phyloP scores from a whole-genome alignment of 257 asterid genomes.

The Scutellaria barbata region DNA sequence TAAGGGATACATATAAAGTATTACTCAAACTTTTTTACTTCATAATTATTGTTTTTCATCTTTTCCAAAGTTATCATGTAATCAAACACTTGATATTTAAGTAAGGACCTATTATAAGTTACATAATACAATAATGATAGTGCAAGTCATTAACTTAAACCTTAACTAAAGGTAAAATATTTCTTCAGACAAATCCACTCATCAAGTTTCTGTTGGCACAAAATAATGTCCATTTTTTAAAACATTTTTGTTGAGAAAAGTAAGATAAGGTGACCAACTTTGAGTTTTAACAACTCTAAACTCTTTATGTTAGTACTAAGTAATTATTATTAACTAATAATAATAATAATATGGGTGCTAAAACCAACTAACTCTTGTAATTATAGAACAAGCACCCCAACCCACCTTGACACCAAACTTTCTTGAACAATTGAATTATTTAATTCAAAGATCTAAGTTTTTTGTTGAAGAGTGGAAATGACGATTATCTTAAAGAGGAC shows the following conservation, averaged over 20 bases:
- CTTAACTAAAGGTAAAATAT: constrained; percentile 32
- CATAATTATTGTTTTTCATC: background rate
- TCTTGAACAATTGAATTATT: background rate
- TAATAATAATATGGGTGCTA: background rate
- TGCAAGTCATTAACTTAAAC: constrained; percentile 28
- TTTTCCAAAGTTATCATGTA: too few relatives aligned
- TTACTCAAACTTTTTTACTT: background rate
- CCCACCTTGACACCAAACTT: constrained; percentile 24
- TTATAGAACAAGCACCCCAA: constrained; percentile 3
- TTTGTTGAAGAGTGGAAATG: background rate
- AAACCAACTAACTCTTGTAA: constrained; percentile 20
- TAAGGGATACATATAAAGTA: background rate
- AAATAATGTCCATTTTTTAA: constrained; percentile 26
- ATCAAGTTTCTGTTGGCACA: background rate
- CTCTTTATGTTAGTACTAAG: constrained; percentile 35
- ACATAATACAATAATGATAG: background rate
- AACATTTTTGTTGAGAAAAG: background rate
- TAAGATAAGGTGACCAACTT: constrained; percentile 36
- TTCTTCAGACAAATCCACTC: constrained; percentile 15
- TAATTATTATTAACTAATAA: constrained; percentile 21
- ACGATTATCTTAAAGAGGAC: background rate
- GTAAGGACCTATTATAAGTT: background rate
- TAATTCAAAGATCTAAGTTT: background rate
- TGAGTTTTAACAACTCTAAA: constrained; percentile 36
- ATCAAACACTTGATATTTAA: background rate